Evolutionary conservation across 2,329 filamentous ascomycete species (phyloP), one percentile per base, ranked within the genome.

Genomic region (Exophiala bonariae): DNA sequence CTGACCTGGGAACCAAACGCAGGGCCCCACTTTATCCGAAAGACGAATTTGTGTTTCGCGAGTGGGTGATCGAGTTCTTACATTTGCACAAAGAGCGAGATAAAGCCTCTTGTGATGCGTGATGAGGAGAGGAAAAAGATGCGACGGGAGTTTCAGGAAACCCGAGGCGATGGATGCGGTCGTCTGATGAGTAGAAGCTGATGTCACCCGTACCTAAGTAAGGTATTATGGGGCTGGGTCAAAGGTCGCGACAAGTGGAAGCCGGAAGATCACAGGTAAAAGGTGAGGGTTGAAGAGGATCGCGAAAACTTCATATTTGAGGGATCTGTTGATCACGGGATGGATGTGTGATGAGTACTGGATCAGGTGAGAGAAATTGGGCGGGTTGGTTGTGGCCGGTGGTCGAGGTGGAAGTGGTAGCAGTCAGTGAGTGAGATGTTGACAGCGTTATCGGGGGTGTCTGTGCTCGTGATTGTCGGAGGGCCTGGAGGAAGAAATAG

Each of bases 1-100:
- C 23, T 26, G 23, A 26, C 11, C 23, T 26, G 23, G 23, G 32
- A 19, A 35, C 32, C 28, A 37, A 23, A 37, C 40, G 16, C 35
- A 28, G 38, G 47, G 47, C 51, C 51, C 51, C 51, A 54, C 51
- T 54, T 47, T 45, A 44, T 36, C 44, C 34, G 39, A 41, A 47
- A 30, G 33, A 39, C 40, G 26, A 44, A 43, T n/a, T 47, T 31
- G 17, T 50, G 40, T 26, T 36, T 50, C 31, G 47, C 43, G 34
- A 41, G 19, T 20, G 31, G 35, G 32, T 33, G 31, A 41, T 34
- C 10, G 19, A 44, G 8, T 47, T 35, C 32, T 50, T 38, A 54
- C 51, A 54, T 54, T 44, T 47, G 23, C 23, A 26, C 6, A 26
- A 26, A 26, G 23, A 11, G 23, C 23, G 23, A 11, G 23, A 26